phyloP scores from a whole-genome alignment of 2,329 filamentous ascomycete genomes.

The Tolypocladium nubicola region DNA sequence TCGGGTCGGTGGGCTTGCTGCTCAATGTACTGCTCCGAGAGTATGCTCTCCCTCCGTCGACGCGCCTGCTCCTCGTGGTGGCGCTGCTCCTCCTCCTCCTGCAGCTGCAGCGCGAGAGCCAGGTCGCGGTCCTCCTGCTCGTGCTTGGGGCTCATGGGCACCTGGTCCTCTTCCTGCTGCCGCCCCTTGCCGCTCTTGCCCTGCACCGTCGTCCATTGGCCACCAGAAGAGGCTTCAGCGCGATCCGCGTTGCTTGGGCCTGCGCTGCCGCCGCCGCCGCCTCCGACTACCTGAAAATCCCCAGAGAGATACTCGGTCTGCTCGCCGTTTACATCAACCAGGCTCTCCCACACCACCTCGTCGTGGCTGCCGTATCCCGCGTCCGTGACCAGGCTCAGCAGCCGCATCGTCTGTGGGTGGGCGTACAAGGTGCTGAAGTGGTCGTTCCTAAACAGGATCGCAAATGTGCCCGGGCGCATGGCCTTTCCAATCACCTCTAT shows the following conservation, averaged over 20 bases:
- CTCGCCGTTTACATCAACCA: constrained; percentile 80
- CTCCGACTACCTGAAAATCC: constrained; percentile 79
- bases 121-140: constrained; percentile 78
- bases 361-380: constrained; percentile 80
- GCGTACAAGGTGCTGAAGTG: constrained; percentile 93
- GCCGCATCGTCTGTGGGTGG: constrained; percentile 63
- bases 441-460: constrained; percentile 92
- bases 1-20: constrained; percentile 39
- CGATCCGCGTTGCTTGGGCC: constrained; percentile 8
- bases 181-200: constrained; percentile 16
- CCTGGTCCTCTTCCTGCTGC: constrained; percentile 12
- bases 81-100: constrained; percentile 84
- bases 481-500: constrained; percentile 62
- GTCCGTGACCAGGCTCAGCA: constrained; percentile 84
- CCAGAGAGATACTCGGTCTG: constrained; percentile 78
- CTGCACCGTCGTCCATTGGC: constrained; percentile 47
- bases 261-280: constrained; percentile 12
- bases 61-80: constrained; percentile 56
- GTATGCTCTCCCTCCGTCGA: constrained; percentile 52
- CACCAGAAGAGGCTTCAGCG: constrained; percentile 2
- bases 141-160: constrained; percentile 27
- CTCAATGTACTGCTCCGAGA: constrained; percentile 62
- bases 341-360: constrained; percentile 91
- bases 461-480: constrained; percentile 67
- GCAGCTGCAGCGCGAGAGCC: constrained; percentile 80